phyloP scores from a whole-genome alignment of 176 grass and related monocot species.

The Zoysia japonica region DNA sequence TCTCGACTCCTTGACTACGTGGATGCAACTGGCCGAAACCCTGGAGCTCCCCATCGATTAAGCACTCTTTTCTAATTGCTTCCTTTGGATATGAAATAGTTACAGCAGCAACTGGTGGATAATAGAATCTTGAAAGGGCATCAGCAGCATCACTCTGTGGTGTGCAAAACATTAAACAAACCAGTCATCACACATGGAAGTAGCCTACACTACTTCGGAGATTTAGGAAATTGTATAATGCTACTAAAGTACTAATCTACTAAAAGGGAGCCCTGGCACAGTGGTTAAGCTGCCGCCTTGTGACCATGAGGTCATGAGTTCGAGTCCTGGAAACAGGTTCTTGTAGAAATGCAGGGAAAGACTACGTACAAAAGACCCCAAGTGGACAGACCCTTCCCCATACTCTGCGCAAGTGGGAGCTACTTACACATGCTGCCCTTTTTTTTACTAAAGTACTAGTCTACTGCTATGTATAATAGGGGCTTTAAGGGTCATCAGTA shows the following conservation, averaged over 20 bases:
- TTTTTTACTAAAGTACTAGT: no score
- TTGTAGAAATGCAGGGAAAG: no score
- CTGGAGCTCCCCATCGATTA: slow-evolving; percentile 79
- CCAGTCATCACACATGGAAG: slow-evolving; percentile 24
- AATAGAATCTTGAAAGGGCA: slow-evolving; percentile 86
- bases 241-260: background rate
- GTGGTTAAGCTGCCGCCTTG: no score
- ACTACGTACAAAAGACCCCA: no score
- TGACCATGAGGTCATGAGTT: no score
- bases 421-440: no score
- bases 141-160: slow-evolving; percentile 71
- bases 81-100: slow-evolving; percentile 84
- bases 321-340: no score
- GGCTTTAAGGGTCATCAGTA: no score
- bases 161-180: background rate
- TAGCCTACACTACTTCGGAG: slow-evolving; percentile 1
- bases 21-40: slow-evolving; percentile 97
- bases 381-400: no score
- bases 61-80: slow-evolving; percentile 84
- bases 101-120: slow-evolving; percentile 95
- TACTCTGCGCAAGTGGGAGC: no score
- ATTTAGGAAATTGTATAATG: slow-evolving; percentile 1
- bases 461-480: no score
- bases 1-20: slow-evolving; percentile 87
- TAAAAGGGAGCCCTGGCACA: no score